Percentiles rank a stretch among this genome's conserved stretches.
phyloP scores from a whole-genome alignment of 2,329 filamentous ascomycete genomes.

The Acrocalymma vagum region DNA sequence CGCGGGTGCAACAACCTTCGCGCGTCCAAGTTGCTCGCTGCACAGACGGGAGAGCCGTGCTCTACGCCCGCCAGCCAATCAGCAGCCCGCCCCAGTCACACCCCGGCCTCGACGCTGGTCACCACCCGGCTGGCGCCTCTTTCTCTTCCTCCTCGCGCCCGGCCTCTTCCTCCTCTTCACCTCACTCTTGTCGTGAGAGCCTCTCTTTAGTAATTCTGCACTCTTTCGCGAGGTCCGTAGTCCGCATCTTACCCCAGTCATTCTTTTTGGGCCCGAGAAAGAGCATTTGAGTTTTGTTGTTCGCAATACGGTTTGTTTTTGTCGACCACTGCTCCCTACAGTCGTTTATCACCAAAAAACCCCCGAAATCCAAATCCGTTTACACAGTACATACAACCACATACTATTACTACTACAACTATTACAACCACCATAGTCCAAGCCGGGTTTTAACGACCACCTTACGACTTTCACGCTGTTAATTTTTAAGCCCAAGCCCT shows the following conservation, averaged over 20 bases:
- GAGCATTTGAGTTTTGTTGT: conserved; percentile 27
- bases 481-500: conserved; percentile 33
- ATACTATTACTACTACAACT: conserved; percentile 10
- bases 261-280: conserved; percentile 44
- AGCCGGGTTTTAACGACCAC: conserved; percentile 31
- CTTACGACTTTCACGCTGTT: conserved; percentile 47
- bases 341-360: conserved; percentile 22
- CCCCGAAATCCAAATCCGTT: conserved; percentile 13
- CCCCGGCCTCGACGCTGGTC: too few relatives aligned
- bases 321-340: conserved; percentile 14
- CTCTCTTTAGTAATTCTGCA: conserved; percentile 40
- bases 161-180: conserved; percentile 36
- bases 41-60: too few relatives aligned
- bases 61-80: conserved; percentile 2
- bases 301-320: conserved; percentile 17
- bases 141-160: conserved; percentile 43
- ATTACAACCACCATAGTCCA: conserved; percentile 14
- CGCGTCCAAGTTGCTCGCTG: too few relatives aligned
- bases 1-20: too few relatives aligned
- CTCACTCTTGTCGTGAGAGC: conserved; percentile 43
- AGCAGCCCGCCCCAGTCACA: conserved; percentile 8
- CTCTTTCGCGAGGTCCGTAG: conserved; percentile 24
- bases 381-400: conserved; percentile 3
- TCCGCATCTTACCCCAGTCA: conserved; percentile 50
- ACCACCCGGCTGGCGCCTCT: too few relatives aligned